Percentiles rank a stretch among this genome's conserved stretches.
Conservation (phyloP, 306 rosid genomes). For the Abrus pulchellus region DNA sequence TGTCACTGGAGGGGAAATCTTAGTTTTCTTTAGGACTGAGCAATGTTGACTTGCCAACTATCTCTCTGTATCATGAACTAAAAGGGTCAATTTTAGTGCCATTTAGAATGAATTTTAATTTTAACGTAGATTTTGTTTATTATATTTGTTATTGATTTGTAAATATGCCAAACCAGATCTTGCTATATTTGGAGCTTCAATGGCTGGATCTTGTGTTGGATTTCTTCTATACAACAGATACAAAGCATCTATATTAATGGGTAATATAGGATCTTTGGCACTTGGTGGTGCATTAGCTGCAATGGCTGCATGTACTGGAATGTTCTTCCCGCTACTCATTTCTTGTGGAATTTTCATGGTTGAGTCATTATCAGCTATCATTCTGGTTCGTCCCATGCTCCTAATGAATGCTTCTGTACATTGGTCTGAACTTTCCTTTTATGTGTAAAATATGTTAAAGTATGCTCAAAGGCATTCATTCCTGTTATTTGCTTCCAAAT, state of each 20-base stretch:
- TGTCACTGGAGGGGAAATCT: conserved; percentile 27
- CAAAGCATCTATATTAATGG: conserved; percentile 93
- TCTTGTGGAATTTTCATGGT: conserved; percentile 78
- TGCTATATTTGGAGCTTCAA: conserved; percentile 94
- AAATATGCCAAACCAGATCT: conserved; percentile 68
- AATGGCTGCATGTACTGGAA: conserved; percentile 96
- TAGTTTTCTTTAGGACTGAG: conserved; percentile 10
- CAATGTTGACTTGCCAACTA: conserved; percentile 21
- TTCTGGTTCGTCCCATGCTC: conserved; percentile 67
- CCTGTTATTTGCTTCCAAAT: background rate
- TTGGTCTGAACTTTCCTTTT: conserved; percentile 6
- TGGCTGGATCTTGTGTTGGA: conserved; percentile 99
- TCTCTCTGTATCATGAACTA: conserved; percentile 9
- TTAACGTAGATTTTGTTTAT: conserved; percentile 35
- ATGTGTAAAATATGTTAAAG: background rate
- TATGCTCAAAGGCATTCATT: conserved; percentile 28
- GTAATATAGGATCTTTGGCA: conserved; percentile 90
- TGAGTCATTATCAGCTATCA: conserved; percentile 75
- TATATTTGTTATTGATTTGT: conserved; percentile 36
- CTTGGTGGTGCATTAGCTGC: conserved; percentile 95
- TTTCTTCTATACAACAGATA: conserved; percentile 93
- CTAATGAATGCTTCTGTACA: conserved; percentile 24
- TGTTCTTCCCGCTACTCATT: conserved; percentile 89
- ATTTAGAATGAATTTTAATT: conserved; percentile 24
- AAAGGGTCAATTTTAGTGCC: conserved; percentile 24